Percentiles rank a stretch among this genome's conserved stretches.
Conservation (phyloP, 371 early-diverging fungal species). For the Coelomomyces lativittatus region DNA sequence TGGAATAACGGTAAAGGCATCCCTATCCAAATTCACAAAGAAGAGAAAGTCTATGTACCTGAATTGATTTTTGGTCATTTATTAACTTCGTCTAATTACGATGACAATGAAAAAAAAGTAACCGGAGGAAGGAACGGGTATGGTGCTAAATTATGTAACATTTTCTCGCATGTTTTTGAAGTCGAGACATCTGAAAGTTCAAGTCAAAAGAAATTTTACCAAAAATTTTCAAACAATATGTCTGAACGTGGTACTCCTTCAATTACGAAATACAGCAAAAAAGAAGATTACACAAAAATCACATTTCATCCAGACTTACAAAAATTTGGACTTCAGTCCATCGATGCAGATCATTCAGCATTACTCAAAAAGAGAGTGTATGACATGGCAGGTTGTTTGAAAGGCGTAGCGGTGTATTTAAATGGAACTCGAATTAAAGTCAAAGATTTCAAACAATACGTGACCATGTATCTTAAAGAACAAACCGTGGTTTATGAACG, state of each 20-base stretch:
- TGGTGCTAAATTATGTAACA: conserved; percentile 98
- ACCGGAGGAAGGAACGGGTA: conserved; percentile 99
- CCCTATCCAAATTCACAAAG: conserved; percentile 85
- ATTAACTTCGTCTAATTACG: conserved; percentile 95
- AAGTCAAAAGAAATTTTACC: conserved; percentile 58
- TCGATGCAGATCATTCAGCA: conserved; percentile 76
- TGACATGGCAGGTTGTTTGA: conserved; percentile 87
- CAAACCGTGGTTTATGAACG: conserved; percentile 46
- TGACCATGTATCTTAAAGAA: conserved; percentile 52
- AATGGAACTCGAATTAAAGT: conserved; percentile 74
- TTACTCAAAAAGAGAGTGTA: conserved; percentile 90
- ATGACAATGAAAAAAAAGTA: conserved; percentile 94
- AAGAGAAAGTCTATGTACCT: conserved; percentile 91
- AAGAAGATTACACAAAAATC: conserved; percentile 72
- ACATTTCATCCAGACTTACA: conserved; percentile 91
- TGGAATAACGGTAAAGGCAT: conserved; percentile 96
- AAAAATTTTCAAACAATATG: conserved; percentile 82
- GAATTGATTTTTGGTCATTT: conserved; percentile 99
- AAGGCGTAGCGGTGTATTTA: conserved; percentile 74
- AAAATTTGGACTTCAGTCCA: conserved; percentile 75
- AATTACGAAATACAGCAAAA: conserved; percentile 40
- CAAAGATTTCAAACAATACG: conserved; percentile 80
- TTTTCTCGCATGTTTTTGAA: conserved; percentile 88
- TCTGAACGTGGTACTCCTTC: conserved; percentile 47
- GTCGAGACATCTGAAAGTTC: conserved; percentile 87